Evolutionary conservation across 495 filamentous ascomycete genomes (phyloP).

Genomic region (Lentithecium fluviatile): DNA sequence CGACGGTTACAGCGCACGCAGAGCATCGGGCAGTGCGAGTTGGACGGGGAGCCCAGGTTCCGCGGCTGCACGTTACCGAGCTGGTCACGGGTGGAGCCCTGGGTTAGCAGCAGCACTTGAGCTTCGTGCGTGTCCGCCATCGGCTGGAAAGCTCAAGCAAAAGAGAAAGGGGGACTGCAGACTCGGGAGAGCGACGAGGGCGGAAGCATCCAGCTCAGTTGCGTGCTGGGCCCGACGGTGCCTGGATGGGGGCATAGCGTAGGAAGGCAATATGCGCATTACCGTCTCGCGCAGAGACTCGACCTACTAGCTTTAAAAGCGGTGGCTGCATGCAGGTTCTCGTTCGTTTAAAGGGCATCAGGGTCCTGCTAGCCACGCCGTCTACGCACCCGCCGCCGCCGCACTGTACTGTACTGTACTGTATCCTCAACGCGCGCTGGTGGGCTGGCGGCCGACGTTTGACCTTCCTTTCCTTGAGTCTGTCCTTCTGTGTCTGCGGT

Average conservation of each 20-base stretch:
- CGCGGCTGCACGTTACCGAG: neutral
- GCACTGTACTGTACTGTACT: neutral
- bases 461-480: neutral
- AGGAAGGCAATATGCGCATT: neutral
- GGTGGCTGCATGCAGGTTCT: conserved; percentile 2
- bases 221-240: too few relatives aligned
- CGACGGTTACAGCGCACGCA: neutral
- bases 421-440: neutral
- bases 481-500: conserved; percentile 2
- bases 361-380: too few relatives aligned
- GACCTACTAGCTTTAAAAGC: conserved; percentile 4
- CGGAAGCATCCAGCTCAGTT: too few relatives aligned
- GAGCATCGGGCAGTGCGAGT: neutral
- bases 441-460: neutral
- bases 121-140: too few relatives aligned
- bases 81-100: neutral
- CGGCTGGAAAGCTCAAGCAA: too few relatives aligned
- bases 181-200: too few relatives aligned
- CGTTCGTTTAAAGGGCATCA: conserved; percentile 10
- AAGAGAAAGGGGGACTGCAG: too few relatives aligned
- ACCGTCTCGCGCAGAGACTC: conserved; percentile 16
- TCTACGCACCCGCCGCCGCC: neutral
- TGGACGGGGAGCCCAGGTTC: neutral
- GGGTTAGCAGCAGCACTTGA: too few relatives aligned
- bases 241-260: too few relatives aligned